Conservation (phyloP, 768 basidiomycete species). For the Macrolepiota dolichaula region DNA sequence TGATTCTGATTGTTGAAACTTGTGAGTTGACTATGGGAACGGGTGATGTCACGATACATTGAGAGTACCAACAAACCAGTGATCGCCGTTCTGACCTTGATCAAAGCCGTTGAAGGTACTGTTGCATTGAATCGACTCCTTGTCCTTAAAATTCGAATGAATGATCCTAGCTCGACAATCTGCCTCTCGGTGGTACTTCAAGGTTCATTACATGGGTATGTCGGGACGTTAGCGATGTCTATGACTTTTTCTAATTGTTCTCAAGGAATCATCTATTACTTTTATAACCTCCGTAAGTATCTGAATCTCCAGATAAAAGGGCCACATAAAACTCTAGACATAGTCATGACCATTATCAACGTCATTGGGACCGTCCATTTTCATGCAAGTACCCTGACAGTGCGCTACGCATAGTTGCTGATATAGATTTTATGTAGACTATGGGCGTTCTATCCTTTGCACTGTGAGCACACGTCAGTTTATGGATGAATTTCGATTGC, state of each 20-base stretch:
- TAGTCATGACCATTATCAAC: background rate
- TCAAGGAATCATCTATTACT: background rate
- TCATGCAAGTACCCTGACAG: background rate
- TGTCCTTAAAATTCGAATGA: background rate
- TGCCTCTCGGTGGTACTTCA: background rate
- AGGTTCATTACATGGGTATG: background rate
- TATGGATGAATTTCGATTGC: no score
- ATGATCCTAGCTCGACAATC: background rate
- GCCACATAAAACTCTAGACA: background rate
- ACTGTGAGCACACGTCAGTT: background rate
- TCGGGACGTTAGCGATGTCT: background rate
- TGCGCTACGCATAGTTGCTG: background rate
- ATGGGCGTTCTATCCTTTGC: background rate
- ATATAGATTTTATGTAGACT: background rate
- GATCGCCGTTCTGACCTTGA: background rate
- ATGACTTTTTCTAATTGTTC: background rate
- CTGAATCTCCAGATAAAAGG: no score
- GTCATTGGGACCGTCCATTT: background rate
- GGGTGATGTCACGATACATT: background rate
- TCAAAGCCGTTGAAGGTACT: background rate
- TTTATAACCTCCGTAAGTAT: background rate
- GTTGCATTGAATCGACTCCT: background rate
- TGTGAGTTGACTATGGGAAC: background rate
- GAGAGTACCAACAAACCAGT: background rate
- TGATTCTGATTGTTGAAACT: background rate